phyloP scores from a whole-genome alignment of 176 grass and related monocot genomes.

The Dendrocalamus sinicus region DNA sequence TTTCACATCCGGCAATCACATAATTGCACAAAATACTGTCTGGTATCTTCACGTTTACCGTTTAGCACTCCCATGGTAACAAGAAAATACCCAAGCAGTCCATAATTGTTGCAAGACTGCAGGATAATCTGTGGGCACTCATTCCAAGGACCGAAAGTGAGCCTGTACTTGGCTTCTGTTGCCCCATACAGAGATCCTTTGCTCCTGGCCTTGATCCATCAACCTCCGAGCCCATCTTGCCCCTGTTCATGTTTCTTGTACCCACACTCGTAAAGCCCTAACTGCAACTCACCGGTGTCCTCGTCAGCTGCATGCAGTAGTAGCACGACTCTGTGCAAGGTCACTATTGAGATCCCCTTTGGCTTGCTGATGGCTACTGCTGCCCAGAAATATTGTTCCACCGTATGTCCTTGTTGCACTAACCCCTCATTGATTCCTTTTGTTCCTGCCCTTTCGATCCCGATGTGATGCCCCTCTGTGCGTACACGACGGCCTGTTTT shows the following conservation, averaged over 20 bases:
- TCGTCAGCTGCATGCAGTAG: conserved; percentile 52
- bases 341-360: conserved; percentile 58
- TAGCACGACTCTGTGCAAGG: conserved; percentile 46
- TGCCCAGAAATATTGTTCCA: conserved; percentile 37
- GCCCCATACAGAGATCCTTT: conserved; percentile 50
- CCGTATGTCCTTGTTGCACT: conserved; percentile 52
- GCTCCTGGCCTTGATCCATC: conserved; percentile 50
- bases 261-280: conserved; percentile 38
- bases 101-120: conserved; percentile 34
- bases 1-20: conserved; percentile 13
- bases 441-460: conserved; percentile 50
- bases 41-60: conserved; percentile 23
- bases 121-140: conserved; percentile 48
- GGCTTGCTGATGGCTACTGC: conserved; percentile 38
- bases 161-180: conserved; percentile 51
- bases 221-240: conserved; percentile 54
- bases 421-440: conserved; percentile 51
- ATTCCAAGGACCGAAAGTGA: conserved; percentile 51
- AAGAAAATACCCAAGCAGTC: conserved; percentile 22
- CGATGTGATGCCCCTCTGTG: conserved; percentile 43
- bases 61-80: conserved; percentile 40
- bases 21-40: conserved; percentile 30
- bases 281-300: conserved; percentile 49
- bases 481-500: conserved; percentile 39
- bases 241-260: conserved; percentile 52